Base-by-base conservation (phyloP, 2,329 filamentous ascomycete genomes). In the Rutstroemia sydowiana region DNA sequence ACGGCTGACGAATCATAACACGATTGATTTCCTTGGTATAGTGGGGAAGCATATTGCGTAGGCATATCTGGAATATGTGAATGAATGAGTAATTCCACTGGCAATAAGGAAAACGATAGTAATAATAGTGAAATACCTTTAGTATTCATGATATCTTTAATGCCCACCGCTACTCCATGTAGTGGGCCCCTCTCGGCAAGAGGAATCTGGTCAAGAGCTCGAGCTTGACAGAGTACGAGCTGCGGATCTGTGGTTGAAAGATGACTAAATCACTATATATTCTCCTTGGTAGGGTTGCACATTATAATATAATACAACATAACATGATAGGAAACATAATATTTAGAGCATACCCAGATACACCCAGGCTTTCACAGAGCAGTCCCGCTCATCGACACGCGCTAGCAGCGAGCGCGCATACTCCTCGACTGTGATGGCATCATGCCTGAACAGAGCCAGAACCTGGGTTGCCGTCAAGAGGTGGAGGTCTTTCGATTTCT, bases 141-240 rank as follows among this genome's bases (percentile, higher is more conserved):
- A 1, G 73, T 81, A 60, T 69, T 71, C 55, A 81, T 76, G 5
- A 81, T 69, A 65, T 82, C 79, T 61, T 82, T 82, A n/a, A 82
- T 68, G 1, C 68, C 79, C 8, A 82, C 65, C 0, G 75, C 70
- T 3, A 82, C 60, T 1, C 78, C 78, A 56, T 81, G 77, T 0
- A 82, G 64, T 0, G 74, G 75, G 0, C 78, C 77, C 40, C 78
- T 67, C 52, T 75, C 55, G 1, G 68, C 65, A 0, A 52, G 43
- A 0, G 76, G 73, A 2, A 80, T 51, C 18, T 63, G 55, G 57
- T 82, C 78, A 1, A 82, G 70, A 7, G 60, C 61, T 40, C 64
- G 66, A 0, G 79, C 78, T 44, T 75, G 71, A 18, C 67, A 58
- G 1, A 80, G 62, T 5, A 80, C 70, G 13, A 68, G 58, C 0